These are phyloP conservation scores for Coccomyxa subellipsoidea DNA, from an alignment of 163 green algal genomes.

Conservation along the genomic window DNA sequence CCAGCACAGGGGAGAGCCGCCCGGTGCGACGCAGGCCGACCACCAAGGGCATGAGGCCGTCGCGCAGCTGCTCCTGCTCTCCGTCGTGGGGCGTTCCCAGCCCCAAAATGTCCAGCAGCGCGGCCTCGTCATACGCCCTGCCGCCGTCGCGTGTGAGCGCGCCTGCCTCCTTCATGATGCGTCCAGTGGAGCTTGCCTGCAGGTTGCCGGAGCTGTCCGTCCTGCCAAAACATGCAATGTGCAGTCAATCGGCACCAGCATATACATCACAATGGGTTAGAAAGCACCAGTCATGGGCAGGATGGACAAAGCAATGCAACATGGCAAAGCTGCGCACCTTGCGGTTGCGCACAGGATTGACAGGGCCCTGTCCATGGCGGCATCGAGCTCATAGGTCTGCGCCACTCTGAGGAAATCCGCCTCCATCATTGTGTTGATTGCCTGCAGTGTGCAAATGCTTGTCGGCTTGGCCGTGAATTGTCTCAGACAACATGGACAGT, in stretches of 20 bases:
- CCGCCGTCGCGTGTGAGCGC: neutral
- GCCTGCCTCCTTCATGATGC: neutral
- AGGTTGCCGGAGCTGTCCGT: neutral
- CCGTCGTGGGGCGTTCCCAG: neutral
- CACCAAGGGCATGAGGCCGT: slow-evolving; percentile 3
- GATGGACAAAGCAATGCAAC: too few relatives aligned
- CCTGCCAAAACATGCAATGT: too few relatives aligned
- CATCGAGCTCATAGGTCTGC: slow-evolving; percentile 6
- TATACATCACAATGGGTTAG: too few relatives aligned
- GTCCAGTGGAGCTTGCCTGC: neutral
- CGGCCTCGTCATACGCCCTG: neutral
- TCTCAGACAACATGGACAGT: too few relatives aligned
- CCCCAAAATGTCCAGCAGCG: neutral
- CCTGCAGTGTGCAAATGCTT: neutral
- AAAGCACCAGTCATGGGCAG: too few relatives aligned
- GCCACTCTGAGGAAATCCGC: slow-evolving; percentile 51
- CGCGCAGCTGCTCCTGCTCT: neutral
- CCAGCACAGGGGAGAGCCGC: slow-evolving; percentile 35
- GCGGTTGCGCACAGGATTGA: neutral
- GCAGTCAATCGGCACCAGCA: too few relatives aligned
- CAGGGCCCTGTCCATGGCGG: slow-evolving; percentile 21
- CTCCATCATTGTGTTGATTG: slow-evolving; percentile 52
- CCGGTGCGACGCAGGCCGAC: slow-evolving; percentile 50
- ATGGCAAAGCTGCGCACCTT: neutral
- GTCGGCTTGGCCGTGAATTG: neutral